These are phyloP conservation scores for Wickerhamomyces sydowiorum DNA, from an alignment of 805 yeast genomes.

Conservation along the genomic window DNA sequence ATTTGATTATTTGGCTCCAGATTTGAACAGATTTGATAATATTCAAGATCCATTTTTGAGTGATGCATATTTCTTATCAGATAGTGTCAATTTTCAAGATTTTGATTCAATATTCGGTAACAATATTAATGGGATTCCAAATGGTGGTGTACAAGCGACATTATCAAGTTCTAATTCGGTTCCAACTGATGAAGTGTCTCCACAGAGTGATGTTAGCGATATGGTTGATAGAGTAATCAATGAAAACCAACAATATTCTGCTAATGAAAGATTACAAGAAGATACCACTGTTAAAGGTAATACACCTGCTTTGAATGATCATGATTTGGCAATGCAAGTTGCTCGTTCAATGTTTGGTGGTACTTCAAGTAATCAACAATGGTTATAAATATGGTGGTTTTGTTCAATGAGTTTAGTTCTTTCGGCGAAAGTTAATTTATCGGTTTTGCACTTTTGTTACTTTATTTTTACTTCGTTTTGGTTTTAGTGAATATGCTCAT, in stretches of 20 bases:
- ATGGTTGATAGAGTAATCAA: background rate
- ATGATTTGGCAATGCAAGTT: conserved; percentile 20
- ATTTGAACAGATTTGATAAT: conserved; percentile 12
- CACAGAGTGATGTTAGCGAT: conserved; percentile 9
- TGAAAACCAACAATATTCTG: background rate
- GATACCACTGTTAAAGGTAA: background rate
- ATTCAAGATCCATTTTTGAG: conserved; percentile 21
- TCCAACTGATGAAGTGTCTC: conserved; percentile 13
- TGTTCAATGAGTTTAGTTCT: background rate
- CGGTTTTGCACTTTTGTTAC: no score
- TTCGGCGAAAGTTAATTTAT: no score
- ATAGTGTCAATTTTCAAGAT: background rate
- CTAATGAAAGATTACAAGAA: background rate
- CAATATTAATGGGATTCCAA: background rate
- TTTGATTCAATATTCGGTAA: background rate
- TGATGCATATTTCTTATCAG: background rate
- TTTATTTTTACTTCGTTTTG: background rate
- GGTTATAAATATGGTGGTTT: background rate
- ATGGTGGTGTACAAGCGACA: background rate
- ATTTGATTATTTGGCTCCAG: conserved; percentile 24
- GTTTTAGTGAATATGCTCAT: no score
- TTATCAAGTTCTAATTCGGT: conserved; percentile 1
- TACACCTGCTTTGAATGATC: conserved; percentile 6
- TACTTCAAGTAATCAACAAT: conserved; percentile 2
- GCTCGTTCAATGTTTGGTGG: conserved; percentile 23